phyloP scores from a whole-genome alignment of 2,329 filamentous ascomycete genomes.

The Fusarium sororula region DNA sequence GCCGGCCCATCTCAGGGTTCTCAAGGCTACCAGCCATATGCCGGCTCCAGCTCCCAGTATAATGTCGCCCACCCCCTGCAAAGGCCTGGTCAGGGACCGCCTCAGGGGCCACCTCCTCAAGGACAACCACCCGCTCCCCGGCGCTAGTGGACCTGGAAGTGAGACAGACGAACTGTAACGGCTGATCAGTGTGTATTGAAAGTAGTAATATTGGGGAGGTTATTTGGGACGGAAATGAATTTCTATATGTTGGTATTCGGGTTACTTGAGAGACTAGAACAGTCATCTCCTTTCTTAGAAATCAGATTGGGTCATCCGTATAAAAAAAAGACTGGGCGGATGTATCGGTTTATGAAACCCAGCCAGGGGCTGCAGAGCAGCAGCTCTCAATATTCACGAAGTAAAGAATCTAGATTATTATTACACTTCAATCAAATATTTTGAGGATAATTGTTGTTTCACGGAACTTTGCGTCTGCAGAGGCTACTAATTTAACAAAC shows the following conservation, averaged over 20 bases:
- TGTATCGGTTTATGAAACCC: conserved; percentile 32
- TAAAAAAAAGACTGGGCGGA: conserved; percentile 21
- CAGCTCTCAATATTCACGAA: conserved; percentile 39
- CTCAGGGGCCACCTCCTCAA: conserved; percentile 40
- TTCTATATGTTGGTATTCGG: conserved; percentile 27
- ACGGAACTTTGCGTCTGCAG: neutral
- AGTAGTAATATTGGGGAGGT: conserved; percentile 11
- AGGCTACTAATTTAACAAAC: conserved; percentile 63
- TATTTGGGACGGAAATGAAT: conserved; percentile 6
- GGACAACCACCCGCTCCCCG: conserved; percentile 39
- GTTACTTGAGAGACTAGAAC: conserved; percentile 23
- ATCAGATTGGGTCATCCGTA: conserved; percentile 31
- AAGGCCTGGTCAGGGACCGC: conserved; percentile 26
- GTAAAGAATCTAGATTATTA: conserved; percentile 42
- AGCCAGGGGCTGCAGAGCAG: conserved; percentile 15
- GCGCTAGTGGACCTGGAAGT: conserved; percentile 36
- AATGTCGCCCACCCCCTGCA: conserved; percentile 37
- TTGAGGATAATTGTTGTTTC: neutral
- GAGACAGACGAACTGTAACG: conserved; percentile 25
- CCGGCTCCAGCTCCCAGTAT: conserved; percentile 26
- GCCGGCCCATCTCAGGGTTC: conserved; percentile 31
- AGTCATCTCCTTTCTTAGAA: conserved; percentile 24
- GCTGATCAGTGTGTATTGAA: conserved; percentile 19
- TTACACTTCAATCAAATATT: conserved; percentile 27
- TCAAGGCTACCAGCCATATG: conserved; percentile 37